Conservation (phyloP, 352 stramenopile genomes). For the Aphanomyces euteiches region DNA sequence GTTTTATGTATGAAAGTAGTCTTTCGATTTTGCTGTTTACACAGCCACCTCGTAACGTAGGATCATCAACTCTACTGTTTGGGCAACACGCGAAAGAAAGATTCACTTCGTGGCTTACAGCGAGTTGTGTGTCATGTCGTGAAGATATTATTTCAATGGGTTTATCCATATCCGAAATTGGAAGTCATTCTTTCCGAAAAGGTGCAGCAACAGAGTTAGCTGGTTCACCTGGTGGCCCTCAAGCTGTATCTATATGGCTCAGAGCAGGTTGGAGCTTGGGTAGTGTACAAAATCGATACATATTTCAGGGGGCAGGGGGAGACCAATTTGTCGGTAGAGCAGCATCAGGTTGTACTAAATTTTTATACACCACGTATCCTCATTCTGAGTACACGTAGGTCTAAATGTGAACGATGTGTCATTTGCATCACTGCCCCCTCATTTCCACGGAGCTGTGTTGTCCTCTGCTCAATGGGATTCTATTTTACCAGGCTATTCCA, state of each 20-base stretch:
- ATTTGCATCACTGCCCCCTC: neutral
- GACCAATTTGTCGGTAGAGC: neutral
- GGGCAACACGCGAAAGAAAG: neutral
- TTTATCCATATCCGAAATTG: neutral
- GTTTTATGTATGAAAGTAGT: neutral
- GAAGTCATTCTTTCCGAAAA: slow-evolving; percentile 12
- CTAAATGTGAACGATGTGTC: neutral
- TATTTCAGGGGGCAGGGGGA: neutral
- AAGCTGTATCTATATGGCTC: slow-evolving; percentile 4
- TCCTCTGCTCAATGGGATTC: neutral
- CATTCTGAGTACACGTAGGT: neutral
- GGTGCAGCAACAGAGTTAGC: neutral
- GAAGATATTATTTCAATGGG: slow-evolving; percentile 2
- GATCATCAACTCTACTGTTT: neutral
- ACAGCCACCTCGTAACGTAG: neutral
- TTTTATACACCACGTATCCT: neutral
- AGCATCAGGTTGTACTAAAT: neutral
- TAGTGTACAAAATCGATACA: slow-evolving; percentile 5
- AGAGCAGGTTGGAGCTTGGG: neutral
- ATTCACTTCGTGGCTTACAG: neutral
- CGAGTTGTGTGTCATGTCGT: neutral
- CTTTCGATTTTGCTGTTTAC: slow-evolving; percentile 1
- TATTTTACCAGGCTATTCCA: neutral
- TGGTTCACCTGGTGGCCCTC: neutral
- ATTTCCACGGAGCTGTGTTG: neutral